A percentile compares a stretch with the other conserved stretches of the same genome.
Conservation (phyloP, 2,329 filamentous ascomycete genomes). For the Trichoderma sp. region DNA sequence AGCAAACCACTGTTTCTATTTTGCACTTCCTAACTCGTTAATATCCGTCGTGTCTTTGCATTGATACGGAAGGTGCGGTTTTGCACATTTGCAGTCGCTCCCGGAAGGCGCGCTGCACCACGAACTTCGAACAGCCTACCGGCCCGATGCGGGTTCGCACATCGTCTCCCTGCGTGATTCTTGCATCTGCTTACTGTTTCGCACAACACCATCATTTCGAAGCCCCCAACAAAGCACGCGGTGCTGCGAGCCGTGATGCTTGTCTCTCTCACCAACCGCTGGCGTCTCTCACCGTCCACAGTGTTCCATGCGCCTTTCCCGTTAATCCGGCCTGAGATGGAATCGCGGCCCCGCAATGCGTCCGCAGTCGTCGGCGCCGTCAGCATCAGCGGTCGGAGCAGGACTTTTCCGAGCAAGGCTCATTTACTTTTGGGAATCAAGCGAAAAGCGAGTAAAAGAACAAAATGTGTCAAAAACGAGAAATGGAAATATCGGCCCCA, state of each 20-base stretch:
- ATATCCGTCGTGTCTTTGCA: background rate
- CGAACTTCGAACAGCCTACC: background rate
- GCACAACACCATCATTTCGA: background rate
- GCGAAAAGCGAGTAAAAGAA: background rate
- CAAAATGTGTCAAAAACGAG: background rate
- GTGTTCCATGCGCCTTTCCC: constrained; percentile 12
- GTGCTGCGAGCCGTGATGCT: background rate
- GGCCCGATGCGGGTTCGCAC: background rate
- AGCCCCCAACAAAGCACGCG: background rate
- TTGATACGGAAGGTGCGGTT: constrained; percentile 1
- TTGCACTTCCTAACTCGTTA: background rate
- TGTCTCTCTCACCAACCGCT: background rate
- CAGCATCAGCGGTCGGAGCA: constrained; percentile 26
- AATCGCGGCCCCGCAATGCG: constrained; percentile 26
- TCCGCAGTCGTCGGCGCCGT: constrained; percentile 25
- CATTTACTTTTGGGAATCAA: constrained; percentile 1
- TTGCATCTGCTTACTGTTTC: background rate
- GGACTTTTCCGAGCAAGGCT: constrained; percentile 14
- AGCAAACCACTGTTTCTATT: background rate
- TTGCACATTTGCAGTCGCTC: background rate
- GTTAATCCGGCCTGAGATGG: constrained; percentile 14
- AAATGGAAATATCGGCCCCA: background rate
- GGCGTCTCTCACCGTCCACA: constrained; percentile 1
- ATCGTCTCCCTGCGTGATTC: background rate
- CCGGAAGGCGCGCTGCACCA: constrained; percentile 11